Evolutionary conservation across 1,139 yeast genomes (phyloP), one percentile per base, ranked within the genome.

Genomic region (Yamadazyma songkhlaensis): DNA sequence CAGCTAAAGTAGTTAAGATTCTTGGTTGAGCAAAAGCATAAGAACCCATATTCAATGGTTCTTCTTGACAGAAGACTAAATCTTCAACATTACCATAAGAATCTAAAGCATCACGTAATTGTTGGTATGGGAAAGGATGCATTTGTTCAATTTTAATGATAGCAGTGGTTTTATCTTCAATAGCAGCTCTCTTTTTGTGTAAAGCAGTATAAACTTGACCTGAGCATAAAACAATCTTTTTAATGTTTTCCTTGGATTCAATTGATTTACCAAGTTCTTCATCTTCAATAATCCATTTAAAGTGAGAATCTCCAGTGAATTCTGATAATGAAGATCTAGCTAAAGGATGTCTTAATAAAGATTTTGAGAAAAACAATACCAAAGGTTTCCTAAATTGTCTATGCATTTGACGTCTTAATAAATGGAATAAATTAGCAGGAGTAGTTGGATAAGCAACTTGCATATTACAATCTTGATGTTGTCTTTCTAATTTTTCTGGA

Each of bases 111-210:
- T 90, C 97, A 60, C 89, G 84, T 55, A 94, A 71, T 71, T 87
- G 96, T 43, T 94, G 92, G 68, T 73, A 94, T 67, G 98, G 98
- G 97, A 94, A 94, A 64, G 99, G 99, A 61, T 94, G 97, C 55
- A 90, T 62, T 74, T 94, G 97, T 71, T 94, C 99, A 54, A 94
- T 59, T 71, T 84, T 87, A 55, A 92, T 68, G 62, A 92, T 74
- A 4, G 97, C 97, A 46, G 97, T 87, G 50, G 80, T 79, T 64
- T 79, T 87, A 64, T 87, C 82, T 38, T 74, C 84, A 48, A 85
- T 54, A 29, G 82, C 59, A 42, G 79, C 87, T 70, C 98, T 90
- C 64, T 79, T 86, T 80, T 89, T 90, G 69, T 79, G 84, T 57
- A 94, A 76, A 30, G 96, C 86, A 44, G 97, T 84, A 74, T 77